Evolutionary conservation across 106 monocot genomes (phyloP).

Genomic region (Allium sativum): DNA sequence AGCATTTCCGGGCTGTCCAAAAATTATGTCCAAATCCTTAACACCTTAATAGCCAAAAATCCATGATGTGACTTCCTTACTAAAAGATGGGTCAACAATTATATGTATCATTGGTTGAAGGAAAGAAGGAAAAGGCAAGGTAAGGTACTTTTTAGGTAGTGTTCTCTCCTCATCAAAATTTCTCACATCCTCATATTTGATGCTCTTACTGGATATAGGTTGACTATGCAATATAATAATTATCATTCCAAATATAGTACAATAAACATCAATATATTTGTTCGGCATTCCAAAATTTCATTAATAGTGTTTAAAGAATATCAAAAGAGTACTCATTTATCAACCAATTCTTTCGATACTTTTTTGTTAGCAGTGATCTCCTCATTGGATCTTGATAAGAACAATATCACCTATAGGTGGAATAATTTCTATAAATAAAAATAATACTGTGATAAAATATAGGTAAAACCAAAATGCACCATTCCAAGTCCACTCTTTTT

Average conservation of each 20-base stretch:
- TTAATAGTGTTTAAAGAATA: background rate
- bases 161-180: conserved; percentile 76
- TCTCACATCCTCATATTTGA: conserved; percentile 94
- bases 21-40: too few species aligned
- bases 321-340: conserved; percentile 75
- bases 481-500: conserved; percentile 97
- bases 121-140: background rate
- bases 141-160: conserved; percentile 40
- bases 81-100: too few species aligned
- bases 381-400: conserved; percentile 94
- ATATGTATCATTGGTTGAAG: background rate
- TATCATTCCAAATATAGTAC: background rate
- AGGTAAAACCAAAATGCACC: conserved; percentile 23
- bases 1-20: too few species aligned
- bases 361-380: conserved; percentile 89
- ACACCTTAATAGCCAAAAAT: too few species aligned
- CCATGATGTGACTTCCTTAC: too few species aligned
- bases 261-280: too few species aligned
- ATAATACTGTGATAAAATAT: background rate
- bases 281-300: background rate
- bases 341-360: conserved; percentile 91
- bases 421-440: background rate
- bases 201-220: conserved; percentile 96
- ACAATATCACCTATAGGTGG: conserved; percentile 82
- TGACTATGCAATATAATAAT: conserved; percentile 51